Conservation (phyloP, 306 rosid species). For the Cucurbita argyrosperma region DNA sequence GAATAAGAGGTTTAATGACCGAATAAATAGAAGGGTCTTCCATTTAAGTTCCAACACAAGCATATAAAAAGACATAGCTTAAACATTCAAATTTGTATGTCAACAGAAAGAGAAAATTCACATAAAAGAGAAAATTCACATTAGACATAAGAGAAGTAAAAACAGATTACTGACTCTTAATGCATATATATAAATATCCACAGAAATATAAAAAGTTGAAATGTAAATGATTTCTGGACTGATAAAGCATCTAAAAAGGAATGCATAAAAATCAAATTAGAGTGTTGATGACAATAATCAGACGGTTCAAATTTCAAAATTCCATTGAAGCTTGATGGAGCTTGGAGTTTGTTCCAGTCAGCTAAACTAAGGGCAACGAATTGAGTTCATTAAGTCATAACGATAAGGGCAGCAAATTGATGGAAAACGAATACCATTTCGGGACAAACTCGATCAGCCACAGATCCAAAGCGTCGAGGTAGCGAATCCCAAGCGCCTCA, state of each 20-base stretch:
- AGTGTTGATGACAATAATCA: neutral
- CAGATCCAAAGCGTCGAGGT: slow-evolving; percentile 1
- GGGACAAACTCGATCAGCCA: neutral
- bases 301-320: neutral
- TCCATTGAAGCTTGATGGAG: neutral
- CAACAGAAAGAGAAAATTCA: neutral
- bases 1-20: slow-evolving; percentile 15
- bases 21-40: neutral
- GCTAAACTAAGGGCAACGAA: neutral
- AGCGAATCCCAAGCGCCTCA: neutral
- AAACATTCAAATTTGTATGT: neutral
- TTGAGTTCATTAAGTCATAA: neutral
- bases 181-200: neutral
- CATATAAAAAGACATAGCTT: neutral
- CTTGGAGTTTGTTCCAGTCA: neutral
- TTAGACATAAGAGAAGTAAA: neutral
- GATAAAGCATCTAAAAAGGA: neutral
- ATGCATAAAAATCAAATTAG: neutral
- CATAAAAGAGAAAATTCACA: neutral
- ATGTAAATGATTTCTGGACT: neutral
- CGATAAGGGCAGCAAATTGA: neutral
- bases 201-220: neutral
- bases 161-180: neutral
- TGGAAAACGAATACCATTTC: neutral
- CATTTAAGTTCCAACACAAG: neutral